Conservation (phyloP, 2,329 filamentous ascomycete genomes). For the Dothidotthia symphoricarpi region DNA sequence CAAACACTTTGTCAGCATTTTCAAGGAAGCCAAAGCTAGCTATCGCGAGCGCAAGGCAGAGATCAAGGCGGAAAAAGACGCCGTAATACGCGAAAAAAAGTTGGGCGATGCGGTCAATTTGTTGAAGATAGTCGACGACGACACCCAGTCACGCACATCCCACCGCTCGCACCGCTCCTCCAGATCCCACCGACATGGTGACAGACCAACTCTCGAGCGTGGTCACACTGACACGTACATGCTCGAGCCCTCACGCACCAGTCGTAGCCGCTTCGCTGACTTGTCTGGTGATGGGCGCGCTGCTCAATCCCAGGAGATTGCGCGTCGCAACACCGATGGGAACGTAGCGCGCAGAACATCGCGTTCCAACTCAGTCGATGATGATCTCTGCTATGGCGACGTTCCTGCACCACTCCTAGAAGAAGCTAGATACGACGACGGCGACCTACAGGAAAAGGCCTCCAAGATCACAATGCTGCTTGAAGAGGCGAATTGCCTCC, state of each 20-base stretch:
- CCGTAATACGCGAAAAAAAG: slow-evolving; percentile 55
- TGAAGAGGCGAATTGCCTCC: slow-evolving; percentile 83
- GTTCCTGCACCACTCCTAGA: slow-evolving; percentile 65
- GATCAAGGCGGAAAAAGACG: slow-evolving; percentile 68
- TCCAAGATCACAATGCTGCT: slow-evolving; percentile 72
- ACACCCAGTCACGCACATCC: slow-evolving; percentile 33
- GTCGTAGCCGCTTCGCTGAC: slow-evolving; percentile 31
- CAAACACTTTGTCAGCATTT: slow-evolving; percentile 84
- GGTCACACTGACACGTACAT: slow-evolving; percentile 48
- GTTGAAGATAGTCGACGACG: slow-evolving; percentile 46
- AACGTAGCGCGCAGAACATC: slow-evolving; percentile 15
- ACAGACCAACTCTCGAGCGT: slow-evolving; percentile 43
- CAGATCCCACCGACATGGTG: slow-evolving; percentile 12
- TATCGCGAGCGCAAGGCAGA: slow-evolving; percentile 87
- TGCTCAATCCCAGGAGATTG: slow-evolving; percentile 42
- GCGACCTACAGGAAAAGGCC: slow-evolving; percentile 66
- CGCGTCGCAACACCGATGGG: slow-evolving; percentile 45
- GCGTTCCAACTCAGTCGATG: slow-evolving; percentile 63
- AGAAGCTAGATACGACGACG: slow-evolving; percentile 51
- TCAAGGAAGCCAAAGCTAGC: slow-evolving; percentile 85
- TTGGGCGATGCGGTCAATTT: slow-evolving; percentile 59
- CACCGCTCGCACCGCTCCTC: slow-evolving; percentile 27
- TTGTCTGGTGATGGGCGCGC: slow-evolving; percentile 30
- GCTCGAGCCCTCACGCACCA: slow-evolving; percentile 34
- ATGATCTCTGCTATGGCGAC: slow-evolving; percentile 88